Evolutionary conservation across 768 basidiomycete species (phyloP).

Genomic region (Saitozyma podzolica): DNA sequence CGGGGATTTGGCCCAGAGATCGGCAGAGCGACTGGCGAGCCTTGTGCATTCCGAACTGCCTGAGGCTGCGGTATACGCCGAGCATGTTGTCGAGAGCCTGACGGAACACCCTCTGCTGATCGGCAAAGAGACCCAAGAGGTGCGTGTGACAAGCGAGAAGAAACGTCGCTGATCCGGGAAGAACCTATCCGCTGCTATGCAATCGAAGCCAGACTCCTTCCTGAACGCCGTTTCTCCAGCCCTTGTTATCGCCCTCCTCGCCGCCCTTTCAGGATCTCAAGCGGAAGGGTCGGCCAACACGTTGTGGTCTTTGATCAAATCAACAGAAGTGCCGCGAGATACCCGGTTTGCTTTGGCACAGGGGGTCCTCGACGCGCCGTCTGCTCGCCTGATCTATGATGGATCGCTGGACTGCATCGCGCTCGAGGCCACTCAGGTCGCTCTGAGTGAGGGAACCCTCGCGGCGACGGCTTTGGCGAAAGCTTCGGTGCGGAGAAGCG

Average conservation of each 20-base stretch:
- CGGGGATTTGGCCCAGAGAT: not conserved
- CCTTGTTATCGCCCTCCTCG: not conserved
- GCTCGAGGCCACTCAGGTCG: slow-evolving; percentile 38
- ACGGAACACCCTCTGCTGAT: too few relatives aligned
- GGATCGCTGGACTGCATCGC: slow-evolving; percentile 35
- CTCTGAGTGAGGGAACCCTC: too few relatives aligned
- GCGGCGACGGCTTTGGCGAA: too few relatives aligned
- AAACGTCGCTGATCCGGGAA: too few relatives aligned
- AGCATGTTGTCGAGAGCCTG: too few relatives aligned
- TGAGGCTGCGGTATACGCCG: too few relatives aligned
- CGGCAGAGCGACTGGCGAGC: not conserved
- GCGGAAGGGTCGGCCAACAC: not conserved
- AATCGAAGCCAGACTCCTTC: not conserved
- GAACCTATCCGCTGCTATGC: not conserved
- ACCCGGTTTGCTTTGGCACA: slow-evolving; percentile 24
- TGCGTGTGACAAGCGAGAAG: too few relatives aligned
- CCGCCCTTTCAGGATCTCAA: not conserved
- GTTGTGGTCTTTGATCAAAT: slow-evolving; percentile 10
- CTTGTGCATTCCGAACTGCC: too few relatives aligned
- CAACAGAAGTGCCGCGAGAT: slow-evolving; percentile 1
- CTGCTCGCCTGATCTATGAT: slow-evolving; percentile 4
- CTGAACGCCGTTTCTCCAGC: slow-evolving; percentile 8
- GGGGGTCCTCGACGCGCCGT: slow-evolving; percentile 2
- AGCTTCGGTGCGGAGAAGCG: not conserved
- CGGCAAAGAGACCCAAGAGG: too few relatives aligned